phyloP scores from a whole-genome alignment of 1,284 basidiomycete genomes.

The Heterobasidion occidentale region DNA sequence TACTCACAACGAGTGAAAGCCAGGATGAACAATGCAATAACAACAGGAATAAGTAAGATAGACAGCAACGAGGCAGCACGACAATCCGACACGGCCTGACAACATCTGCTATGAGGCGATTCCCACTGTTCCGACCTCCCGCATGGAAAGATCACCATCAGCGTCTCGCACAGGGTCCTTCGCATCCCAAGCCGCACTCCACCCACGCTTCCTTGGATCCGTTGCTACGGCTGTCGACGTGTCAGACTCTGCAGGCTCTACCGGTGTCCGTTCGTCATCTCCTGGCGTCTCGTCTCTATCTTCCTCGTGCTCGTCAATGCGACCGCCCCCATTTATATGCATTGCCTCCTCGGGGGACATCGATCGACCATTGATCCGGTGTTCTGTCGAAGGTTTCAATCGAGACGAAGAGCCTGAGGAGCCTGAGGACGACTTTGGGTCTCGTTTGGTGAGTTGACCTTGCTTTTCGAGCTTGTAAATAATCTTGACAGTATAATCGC shows the following conservation, averaged over 20 bases:
- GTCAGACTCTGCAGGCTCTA: conserved; percentile 14
- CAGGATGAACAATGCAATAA: not conserved
- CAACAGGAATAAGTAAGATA: conserved; percentile 3
- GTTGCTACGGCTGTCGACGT: conserved; percentile 15
- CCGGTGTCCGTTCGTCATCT: conserved; percentile 20
- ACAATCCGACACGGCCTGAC: not conserved
- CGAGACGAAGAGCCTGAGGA: conserved; percentile 3
- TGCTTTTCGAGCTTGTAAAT: conserved; percentile 55
- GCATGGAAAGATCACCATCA: not conserved
- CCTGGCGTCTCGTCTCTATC: conserved; percentile 15
- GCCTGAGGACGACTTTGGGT: conserved; percentile 7
- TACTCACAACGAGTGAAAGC: not conserved
- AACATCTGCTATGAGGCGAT: conserved; percentile 1
- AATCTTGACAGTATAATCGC: conserved; percentile 77
- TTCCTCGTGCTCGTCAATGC: conserved; percentile 11
- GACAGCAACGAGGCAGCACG: not conserved
- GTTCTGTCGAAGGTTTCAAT: conserved; percentile 5
- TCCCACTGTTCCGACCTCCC: not conserved
- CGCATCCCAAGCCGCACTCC: not conserved
- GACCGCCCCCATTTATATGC: conserved; percentile 17
- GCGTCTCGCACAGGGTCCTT: conserved; percentile 1
- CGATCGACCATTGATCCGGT: not conserved
- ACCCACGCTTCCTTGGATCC: conserved; percentile 11
- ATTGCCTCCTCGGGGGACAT: conserved; percentile 16
- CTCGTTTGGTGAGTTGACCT: conserved; percentile 4